Evolutionary conservation across 495 filamentous ascomycete genomes (phyloP).

Genomic region (Gamarada debralockiae): DNA sequence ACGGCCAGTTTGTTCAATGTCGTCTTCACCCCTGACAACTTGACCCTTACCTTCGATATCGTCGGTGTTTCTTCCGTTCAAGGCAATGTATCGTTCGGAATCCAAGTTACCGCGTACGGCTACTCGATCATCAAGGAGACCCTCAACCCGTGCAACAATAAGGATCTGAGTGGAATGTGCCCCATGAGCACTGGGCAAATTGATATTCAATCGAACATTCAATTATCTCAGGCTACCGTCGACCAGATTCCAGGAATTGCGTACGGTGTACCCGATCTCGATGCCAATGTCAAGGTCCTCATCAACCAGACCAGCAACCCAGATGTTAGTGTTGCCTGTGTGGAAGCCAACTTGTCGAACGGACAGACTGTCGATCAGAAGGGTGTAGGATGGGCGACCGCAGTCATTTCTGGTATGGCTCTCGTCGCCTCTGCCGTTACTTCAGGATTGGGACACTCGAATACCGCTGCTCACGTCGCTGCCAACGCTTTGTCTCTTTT

Average conservation of each 20-base stretch:
- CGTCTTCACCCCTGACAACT: conserved; percentile 72
- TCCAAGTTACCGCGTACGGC: conserved; percentile 79
- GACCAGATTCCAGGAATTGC: conserved; percentile 75
- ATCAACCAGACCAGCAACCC: conserved; percentile 62
- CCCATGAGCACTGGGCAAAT: conserved; percentile 90
- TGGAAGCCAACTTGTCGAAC: conserved; percentile 87
- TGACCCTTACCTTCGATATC: conserved; percentile 68
- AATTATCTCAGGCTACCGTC: conserved; percentile 52
- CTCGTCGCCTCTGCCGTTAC: conserved; percentile 80
- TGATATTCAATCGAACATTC: conserved; percentile 65
- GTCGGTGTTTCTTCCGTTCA: conserved; percentile 80
- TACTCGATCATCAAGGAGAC: conserved; percentile 58
- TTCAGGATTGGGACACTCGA: conserved; percentile 83
- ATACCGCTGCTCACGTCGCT: conserved; percentile 93
- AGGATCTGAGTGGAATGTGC: conserved; percentile 71
- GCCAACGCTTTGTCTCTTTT: conserved; percentile 91
- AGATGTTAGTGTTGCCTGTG: conserved; percentile 69
- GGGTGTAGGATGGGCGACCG: conserved; percentile 84
- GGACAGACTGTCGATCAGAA: conserved; percentile 89
- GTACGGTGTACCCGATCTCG: conserved; percentile 88
- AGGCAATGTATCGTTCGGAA: conserved; percentile 76
- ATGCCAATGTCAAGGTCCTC: conserved; percentile 77
- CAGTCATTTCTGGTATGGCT: conserved; percentile 79
- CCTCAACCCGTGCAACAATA: conserved; percentile 70
- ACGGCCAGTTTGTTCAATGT: conserved; percentile 82